phyloP scores from a whole-genome alignment of 2,329 filamentous ascomycete species.

The Erysiphe pulchra region DNA sequence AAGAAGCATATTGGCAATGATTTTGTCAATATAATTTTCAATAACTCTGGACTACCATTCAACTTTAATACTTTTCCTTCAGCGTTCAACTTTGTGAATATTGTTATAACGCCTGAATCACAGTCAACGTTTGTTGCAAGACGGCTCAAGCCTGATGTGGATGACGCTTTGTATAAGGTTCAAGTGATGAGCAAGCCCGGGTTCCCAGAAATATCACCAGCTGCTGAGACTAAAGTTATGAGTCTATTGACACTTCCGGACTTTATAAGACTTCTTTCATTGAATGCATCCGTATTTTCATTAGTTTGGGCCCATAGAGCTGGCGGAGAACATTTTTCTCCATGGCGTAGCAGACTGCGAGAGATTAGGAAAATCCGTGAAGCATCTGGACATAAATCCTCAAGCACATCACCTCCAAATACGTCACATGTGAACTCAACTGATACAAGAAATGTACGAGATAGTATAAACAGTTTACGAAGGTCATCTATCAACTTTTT shows the following conservation, averaged over 20 bases:
- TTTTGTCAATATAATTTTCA: slow-evolving; percentile 95
- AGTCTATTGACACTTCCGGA: slow-evolving; percentile 57
- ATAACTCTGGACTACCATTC: slow-evolving; percentile 79
- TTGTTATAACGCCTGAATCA: slow-evolving; percentile 77
- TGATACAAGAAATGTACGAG: slow-evolving; percentile 23
- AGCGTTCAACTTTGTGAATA: slow-evolving; percentile 91
- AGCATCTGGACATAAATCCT: slow-evolving; percentile 24
- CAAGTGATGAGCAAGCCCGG: slow-evolving; percentile 70
- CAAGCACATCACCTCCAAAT: slow-evolving; percentile 11
- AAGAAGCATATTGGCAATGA: slow-evolving; percentile 94
- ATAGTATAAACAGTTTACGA: slow-evolving; percentile 33
- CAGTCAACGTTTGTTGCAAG: slow-evolving; percentile 48
- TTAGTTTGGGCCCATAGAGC: slow-evolving; percentile 63
- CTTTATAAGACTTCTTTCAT: slow-evolving; percentile 66
- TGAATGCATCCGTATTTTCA: slow-evolving; percentile 86
- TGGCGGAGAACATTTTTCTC: slow-evolving; percentile 61
- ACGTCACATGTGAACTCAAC: slow-evolving; percentile 8
- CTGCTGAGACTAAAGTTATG: slow-evolving; percentile 70
- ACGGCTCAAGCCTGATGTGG: slow-evolving; percentile 18
- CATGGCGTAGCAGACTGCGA: slow-evolving; percentile 67
- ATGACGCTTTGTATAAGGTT: slow-evolving; percentile 51
- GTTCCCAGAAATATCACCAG: slow-evolving; percentile 78
- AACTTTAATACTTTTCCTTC: slow-evolving; percentile 79
- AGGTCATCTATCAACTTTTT: slow-evolving; percentile 41
- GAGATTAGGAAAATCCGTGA: slow-evolving; percentile 68